Base-by-base conservation (phyloP, 108 stramenopile genomes). In the Cyclotella sp. region DNA sequence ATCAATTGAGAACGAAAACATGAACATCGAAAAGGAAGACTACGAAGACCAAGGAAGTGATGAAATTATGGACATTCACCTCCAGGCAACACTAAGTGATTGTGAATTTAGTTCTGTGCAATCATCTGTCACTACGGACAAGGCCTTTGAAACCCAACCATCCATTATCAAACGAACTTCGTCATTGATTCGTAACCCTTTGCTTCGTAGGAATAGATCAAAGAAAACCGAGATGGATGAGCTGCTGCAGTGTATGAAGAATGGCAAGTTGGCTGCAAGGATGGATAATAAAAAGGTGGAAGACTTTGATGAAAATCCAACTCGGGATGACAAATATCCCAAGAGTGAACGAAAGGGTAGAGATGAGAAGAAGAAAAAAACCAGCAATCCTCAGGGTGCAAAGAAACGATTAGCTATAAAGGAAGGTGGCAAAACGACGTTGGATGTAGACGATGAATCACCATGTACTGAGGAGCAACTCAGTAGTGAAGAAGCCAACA, bases 81-180 rank as follows among this genome's bases (percentile, higher is more conserved):
- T 51, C 28, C 72, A 80, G 57, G 67, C 76, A 24, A 83, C 82
- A 26, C 52, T 83, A 22, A 76, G 76, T 51, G 57, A 77, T 51
- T 63, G 63, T 21, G 72, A 83, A 43, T 62, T 55, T 9, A 46
- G 72, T 9, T 77, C 76, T 18, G 82, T 83, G 24, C 54, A 77
- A 73, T 77, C 82, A 26, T 77, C 82, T 9, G 41, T 83, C 12
- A 76, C 76, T 2, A 58, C 63, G 45, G 82, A 83, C 22, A 49
- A 73, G 21, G 42, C 22, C 19, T 46, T 55, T 6, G 55, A 59
- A 14, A 13, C 44, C 4, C 49, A 30, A 16, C 54, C 75, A 13
- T 63, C 64, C 42, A 15, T 83, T 42, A n/a, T 77, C 15, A 73
- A 73, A 40, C 70, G 72, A 26, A 76, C 74, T 13, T 63, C 52